Percentiles rank a stretch among this genome's conserved stretches.
These are phyloP conservation scores for Backusella psychrophila DNA, from an alignment of 192 early-diverging fungal species.

Conservation along the genomic window DNA sequence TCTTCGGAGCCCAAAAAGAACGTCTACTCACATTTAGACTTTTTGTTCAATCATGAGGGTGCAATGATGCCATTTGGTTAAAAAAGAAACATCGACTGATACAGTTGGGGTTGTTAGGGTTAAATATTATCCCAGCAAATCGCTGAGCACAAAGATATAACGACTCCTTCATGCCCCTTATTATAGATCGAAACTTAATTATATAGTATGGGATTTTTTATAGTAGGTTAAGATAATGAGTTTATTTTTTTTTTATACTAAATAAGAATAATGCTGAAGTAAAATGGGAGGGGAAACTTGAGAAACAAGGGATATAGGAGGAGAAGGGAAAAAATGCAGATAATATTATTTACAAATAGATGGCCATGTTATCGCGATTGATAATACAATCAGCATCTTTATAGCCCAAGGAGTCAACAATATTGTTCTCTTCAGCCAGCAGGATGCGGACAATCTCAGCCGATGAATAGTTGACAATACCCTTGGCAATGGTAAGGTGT, in stretches of 20 bases:
- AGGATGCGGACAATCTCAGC: conserved; percentile 84
- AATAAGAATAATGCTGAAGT: not conserved
- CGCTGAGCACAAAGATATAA: not conserved
- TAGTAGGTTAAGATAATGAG: not conserved
- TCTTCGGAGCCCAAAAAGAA: no score
- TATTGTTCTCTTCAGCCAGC: conserved; percentile 79
- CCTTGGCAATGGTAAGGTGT: conserved; percentile 79
- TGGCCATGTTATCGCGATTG: conserved; percentile 83
- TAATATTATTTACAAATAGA: conserved; percentile 43
- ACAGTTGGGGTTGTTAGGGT: not conserved
- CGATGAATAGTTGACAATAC: conserved; percentile 86
- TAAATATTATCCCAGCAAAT: no score
- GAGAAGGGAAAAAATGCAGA: not conserved
- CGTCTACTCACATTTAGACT: not conserved
- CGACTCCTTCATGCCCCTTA: not conserved
- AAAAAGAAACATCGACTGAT: not conserved
- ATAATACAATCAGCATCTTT: conserved; percentile 88
- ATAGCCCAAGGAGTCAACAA: conserved; percentile 83
- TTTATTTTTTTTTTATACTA: not conserved
- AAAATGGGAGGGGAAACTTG: not conserved
- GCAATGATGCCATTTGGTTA: not conserved
- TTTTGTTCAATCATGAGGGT: not conserved
- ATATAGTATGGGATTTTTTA: not conserved
- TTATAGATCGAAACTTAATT: not conserved
- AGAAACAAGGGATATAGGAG: not conserved